Conservation (phyloP, 331 rosid genomes). For the Phaseolus coccineus region DNA sequence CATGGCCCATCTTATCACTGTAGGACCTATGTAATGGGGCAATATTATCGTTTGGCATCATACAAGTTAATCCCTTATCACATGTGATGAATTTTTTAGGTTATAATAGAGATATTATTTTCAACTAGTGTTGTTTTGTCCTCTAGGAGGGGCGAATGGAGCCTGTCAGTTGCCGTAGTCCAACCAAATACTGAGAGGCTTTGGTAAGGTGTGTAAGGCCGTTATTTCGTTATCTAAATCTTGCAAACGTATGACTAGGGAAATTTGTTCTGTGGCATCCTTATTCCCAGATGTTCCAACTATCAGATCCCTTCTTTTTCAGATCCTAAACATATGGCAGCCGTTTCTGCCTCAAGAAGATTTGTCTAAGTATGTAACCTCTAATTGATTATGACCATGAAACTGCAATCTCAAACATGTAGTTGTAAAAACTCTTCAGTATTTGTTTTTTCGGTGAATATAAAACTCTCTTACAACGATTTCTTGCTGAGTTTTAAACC, state of each 20-base stretch:
- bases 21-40: not conserved
- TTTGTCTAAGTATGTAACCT: not conserved
- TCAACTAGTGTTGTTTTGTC: slow-evolving; percentile 6
- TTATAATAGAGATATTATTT: not conserved
- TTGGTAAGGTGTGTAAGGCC: slow-evolving; percentile 55
- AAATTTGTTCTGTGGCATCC: not conserved
- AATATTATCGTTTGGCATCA: slow-evolving; percentile 8
- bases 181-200: slow-evolving; percentile 47
- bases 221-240: slow-evolving; percentile 49
- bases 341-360: not conserved
- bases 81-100: not conserved
- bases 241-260: slow-evolving; percentile 27
- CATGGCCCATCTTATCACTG: slow-evolving; percentile 20
- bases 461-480: too few relatives aligned
- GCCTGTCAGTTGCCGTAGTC: slow-evolving; percentile 34
- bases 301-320: slow-evolving; percentile 2
- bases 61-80: not conserved
- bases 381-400: not conserved
- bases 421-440: too few relatives aligned
- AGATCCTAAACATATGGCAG: slow-evolving; percentile 16
- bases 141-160: not conserved
- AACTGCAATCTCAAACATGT: not conserved
- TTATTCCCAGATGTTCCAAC: not conserved
- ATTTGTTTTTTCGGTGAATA: too few relatives aligned
- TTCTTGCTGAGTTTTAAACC: too few relatives aligned